Percentiles rank a stretch among this genome's conserved stretches.
Conservation (phyloP, 345 rosid species). For the Populus euphratica region DNA sequence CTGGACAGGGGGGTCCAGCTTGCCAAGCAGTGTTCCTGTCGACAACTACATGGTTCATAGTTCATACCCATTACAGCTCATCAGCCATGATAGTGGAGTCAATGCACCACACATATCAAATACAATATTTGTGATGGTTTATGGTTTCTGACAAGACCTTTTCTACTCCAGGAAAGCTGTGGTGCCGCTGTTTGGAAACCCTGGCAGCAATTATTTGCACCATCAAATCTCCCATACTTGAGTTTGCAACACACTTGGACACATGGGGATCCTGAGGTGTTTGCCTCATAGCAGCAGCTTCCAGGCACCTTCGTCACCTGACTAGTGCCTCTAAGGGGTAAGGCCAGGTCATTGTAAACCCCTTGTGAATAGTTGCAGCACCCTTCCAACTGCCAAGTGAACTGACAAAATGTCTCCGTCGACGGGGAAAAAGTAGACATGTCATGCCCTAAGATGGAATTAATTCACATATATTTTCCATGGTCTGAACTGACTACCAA, state of each 20-base stretch:
- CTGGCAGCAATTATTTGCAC: background rate
- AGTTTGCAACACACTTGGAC: background rate
- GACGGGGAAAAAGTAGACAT: too few species aligned
- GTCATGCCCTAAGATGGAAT: too few species aligned
- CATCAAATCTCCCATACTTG: background rate
- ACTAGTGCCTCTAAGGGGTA: too few species aligned
- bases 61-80: slow-evolving; percentile 3
- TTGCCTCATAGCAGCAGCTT: background rate
- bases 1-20: slow-evolving; percentile 9
- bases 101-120: background rate
- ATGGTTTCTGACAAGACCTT: background rate
- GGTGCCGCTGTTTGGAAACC: background rate
- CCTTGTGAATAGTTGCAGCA: background rate
- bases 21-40: slow-evolving; percentile 8
- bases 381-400: background rate
- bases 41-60: background rate
- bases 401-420: background rate
- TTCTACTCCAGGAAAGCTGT: background rate
- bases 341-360: background rate
- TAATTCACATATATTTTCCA: too few species aligned
- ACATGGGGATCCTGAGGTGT: background rate
- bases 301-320: background rate
- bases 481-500: too few species aligned
- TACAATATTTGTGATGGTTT: background rate
- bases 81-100: background rate